Evolutionary conservation across 129 eudicot species (phyloP).

Genomic region (Apium graveolens): DNA sequence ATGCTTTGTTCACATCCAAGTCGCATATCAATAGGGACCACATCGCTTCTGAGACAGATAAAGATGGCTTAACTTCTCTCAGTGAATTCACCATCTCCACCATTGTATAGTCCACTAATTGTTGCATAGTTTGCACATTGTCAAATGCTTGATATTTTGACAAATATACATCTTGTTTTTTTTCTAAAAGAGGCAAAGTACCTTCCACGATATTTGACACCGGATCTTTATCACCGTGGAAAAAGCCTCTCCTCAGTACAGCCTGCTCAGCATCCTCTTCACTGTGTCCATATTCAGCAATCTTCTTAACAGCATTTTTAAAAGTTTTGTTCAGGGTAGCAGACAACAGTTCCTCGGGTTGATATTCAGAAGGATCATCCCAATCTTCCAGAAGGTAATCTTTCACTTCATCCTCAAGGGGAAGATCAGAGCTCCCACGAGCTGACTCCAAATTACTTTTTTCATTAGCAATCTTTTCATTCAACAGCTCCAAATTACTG

Average conservation of each 20-base stretch:
- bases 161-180: constrained; percentile 16
- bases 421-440: constrained; percentile 6
- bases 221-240: constrained; percentile 37
- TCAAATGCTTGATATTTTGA: constrained; percentile 27
- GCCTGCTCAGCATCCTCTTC: constrained; percentile 34
- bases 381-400: constrained; percentile 23
- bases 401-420: constrained; percentile 17
- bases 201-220: constrained; percentile 45
- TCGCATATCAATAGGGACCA: constrained; percentile 56
- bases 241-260: constrained; percentile 35
- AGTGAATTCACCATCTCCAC: constrained; percentile 59
- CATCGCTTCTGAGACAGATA: constrained; percentile 54
- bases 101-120: constrained; percentile 41
- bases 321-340: constrained; percentile 24
- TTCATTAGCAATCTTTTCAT: constrained; percentile 16
- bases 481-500: constrained; percentile 14
- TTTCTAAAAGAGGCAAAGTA: constrained; percentile 27
- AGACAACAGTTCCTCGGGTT: constrained; percentile 30
- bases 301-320: constrained; percentile 31
- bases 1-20: constrained; percentile 32
- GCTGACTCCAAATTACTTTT: constrained; percentile 9
- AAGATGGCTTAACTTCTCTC: constrained; percentile 41
- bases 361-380: constrained; percentile 29
- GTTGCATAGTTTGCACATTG: constrained; percentile 23
- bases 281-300: constrained; percentile 40